Evolutionary conservation across 108 stramenopile genomes (phyloP).

Genomic region (Stephanodiscus triporus): DNA sequence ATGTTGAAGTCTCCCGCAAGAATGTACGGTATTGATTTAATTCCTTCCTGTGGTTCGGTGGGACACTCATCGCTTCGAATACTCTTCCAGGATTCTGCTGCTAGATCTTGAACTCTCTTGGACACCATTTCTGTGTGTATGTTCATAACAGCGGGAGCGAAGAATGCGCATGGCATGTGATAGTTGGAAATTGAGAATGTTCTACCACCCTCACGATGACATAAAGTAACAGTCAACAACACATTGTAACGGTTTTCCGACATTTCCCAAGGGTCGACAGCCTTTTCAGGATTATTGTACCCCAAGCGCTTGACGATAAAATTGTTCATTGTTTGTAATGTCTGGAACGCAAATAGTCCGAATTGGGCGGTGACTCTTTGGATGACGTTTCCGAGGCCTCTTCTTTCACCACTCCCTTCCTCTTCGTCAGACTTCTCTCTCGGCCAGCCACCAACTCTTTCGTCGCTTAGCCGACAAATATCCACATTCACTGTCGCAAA

Average conservation of each 20-base stretch:
- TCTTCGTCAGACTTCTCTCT: slow-evolving; percentile 26
- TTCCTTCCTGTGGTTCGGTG: slow-evolving; percentile 1
- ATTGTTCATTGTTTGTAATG: slow-evolving; percentile 23
- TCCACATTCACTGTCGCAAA: slow-evolving; percentile 74
- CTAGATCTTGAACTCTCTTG: slow-evolving; percentile 44
- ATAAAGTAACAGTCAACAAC: slow-evolving; percentile 64
- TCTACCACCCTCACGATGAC: slow-evolving; percentile 40
- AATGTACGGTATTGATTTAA: slow-evolving; percentile 55
- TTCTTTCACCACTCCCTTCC: neutral
- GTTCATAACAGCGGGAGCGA: slow-evolving; percentile 84
- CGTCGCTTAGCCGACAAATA: slow-evolving; percentile 72
- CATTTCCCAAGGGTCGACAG: slow-evolving; percentile 78
- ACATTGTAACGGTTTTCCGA: slow-evolving; percentile 75
- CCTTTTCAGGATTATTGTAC: slow-evolving; percentile 4
- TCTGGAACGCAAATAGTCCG: slow-evolving; percentile 1
- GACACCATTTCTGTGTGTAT: slow-evolving; percentile 80
- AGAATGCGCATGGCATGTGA: slow-evolving; percentile 98
- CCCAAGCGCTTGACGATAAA: slow-evolving; percentile 15
- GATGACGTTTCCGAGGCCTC: neutral
- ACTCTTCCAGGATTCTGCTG: slow-evolving; percentile 30
- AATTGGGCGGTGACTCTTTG: slow-evolving; percentile 20
- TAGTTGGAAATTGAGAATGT: slow-evolving; percentile 87
- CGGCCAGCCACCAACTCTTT: slow-evolving; percentile 75
- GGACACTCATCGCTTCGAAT: slow-evolving; percentile 1
- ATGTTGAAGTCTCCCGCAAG: slow-evolving; percentile 94